Evolutionary conservation across 495 filamentous ascomycete species (phyloP), one percentile per base, ranked within the genome.

Genomic region (Aeminium ludgeri): DNA sequence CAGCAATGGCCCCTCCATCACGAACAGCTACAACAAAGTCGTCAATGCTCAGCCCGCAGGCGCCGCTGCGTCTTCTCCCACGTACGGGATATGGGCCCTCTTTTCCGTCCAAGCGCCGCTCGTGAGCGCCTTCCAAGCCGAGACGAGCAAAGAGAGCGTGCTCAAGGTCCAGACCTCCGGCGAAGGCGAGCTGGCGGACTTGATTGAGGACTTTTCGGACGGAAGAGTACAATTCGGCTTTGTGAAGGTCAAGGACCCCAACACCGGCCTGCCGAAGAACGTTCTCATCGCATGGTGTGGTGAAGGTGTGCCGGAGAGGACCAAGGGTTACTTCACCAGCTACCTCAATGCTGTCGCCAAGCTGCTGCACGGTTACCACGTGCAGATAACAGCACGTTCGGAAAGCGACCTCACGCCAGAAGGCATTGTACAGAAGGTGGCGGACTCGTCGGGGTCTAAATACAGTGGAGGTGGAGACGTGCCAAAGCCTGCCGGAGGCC

Each of bases 181-280:
- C 62, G 87, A 95, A 60, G 91, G 89, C 40, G 91, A 99, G 60
- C 66, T 99, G 39, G 63, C 69, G n/a, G 85, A 94, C 43, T 69
- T 99, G n/a, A 74, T 93, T 49, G 91, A 99, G 39, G 89, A 99
- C 40, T 94, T 99, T 61, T 95, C 77, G 41, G 89, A 99, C 59
- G 89, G 89, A 32, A 76, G 84, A 46, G 77, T 96, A 36, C 89
- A 99, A 65, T 96, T 94, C 62, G 89, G 86, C 17, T 99, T 86
- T 54, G 76, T 89, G 40, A 95, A 92, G 61, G 78, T 99, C 60
- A 94, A 82, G 51, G 91, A 96, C 56, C 78, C 83, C 10, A 99
- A 99, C 57, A 85, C 82, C 0, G 70, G 75, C 5, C 67, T 99
- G 7, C 83, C 87, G 19, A 99, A 99, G 64, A 80, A 78, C 56